Base-by-base conservation (phyloP, 768 basidiomycete species). In the Crepidotus variabilis region DNA sequence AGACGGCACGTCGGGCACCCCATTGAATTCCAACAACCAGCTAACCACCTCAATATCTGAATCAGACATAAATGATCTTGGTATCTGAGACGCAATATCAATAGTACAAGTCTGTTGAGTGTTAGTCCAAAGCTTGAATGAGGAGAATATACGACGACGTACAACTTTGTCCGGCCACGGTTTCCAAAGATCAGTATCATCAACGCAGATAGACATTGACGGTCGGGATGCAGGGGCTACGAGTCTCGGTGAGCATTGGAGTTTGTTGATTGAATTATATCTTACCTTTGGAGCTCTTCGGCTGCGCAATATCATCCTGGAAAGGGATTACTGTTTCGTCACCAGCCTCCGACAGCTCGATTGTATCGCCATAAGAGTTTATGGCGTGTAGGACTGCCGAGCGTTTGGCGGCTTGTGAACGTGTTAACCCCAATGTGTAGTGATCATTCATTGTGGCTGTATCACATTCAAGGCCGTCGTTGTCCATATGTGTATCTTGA, bases 11-110 rank as follows among this genome's bases (percentile, higher is more conserved):
- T 65, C 46, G 14, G 54, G 21, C 11, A 70, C 63, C 23, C 59
- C 56, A 33, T 65, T 64, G 9, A 59, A 56, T 20, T 50, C 53
- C 18, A 69, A 59, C 9, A 69, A 50, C 69, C 70, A 71, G 0
- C 64, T 53, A 28, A 71, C 66, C 7, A 68, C 60, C 32, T 67
- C 66, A 1, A 71, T 55, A 47, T 71, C 69, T 14, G 60, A 56
- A 0, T 63, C 54, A 1, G 69, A 70, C 53, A 70, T 72, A 1
- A 66, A 65, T 13, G 67, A 72, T 1, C 66, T 61, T 1, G 71
- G 72, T 0, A 73, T 48, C 24, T 72, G 69, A 59, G 63, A 66
- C 3, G 72, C 35, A 21, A 71, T 63, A 52, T 72, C 68, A 1
- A 72, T 56, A 10, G 65, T 62, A 43, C 68, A 72, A 0, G 65